Evolutionary conservation across 139 green algal species (phyloP).

Genomic region (Chlorella vulgaris): DNA sequence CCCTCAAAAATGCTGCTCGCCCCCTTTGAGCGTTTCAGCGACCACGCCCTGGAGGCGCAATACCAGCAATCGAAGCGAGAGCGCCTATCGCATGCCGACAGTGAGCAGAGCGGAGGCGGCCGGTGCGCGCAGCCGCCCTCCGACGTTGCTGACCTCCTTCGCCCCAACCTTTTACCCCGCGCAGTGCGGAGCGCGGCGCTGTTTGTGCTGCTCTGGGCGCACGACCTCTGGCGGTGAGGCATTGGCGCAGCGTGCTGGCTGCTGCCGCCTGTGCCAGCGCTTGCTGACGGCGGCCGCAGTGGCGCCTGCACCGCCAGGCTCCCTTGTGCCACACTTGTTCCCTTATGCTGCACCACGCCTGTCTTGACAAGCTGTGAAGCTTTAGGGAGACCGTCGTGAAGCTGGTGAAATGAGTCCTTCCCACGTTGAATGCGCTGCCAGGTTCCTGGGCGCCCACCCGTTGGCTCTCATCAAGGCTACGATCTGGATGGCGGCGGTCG

Average conservation of each 20-base stretch:
- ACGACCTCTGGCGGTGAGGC: neutral
- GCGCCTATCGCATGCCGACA: neutral
- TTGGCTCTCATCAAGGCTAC: neutral
- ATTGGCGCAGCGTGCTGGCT: neutral
- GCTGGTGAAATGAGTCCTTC: too few relatives aligned
- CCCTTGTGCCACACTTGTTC: neutral
- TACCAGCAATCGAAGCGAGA: neutral
- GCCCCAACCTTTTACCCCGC: neutral
- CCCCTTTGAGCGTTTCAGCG: neutral
- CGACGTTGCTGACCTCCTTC: neutral
- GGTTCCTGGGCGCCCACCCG: neutral
- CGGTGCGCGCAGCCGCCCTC: too few relatives aligned
- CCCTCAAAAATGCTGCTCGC: slow-evolving; percentile 1
- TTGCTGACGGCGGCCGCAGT: neutral
- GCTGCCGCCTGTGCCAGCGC: neutral
- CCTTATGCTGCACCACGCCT: neutral
- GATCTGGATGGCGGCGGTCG: slow-evolving; percentile 1
- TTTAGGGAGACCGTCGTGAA: too few relatives aligned
- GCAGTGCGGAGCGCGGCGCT: neutral
- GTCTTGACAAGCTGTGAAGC: too few relatives aligned
- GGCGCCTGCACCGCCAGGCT: neutral
- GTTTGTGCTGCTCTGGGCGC: neutral
- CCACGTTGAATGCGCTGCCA: too few relatives aligned
- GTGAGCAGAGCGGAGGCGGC: neutral
- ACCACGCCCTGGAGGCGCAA: neutral